Base-by-base conservation (phyloP, 345 rosid genomes). In the Microcos paniculata region DNA sequence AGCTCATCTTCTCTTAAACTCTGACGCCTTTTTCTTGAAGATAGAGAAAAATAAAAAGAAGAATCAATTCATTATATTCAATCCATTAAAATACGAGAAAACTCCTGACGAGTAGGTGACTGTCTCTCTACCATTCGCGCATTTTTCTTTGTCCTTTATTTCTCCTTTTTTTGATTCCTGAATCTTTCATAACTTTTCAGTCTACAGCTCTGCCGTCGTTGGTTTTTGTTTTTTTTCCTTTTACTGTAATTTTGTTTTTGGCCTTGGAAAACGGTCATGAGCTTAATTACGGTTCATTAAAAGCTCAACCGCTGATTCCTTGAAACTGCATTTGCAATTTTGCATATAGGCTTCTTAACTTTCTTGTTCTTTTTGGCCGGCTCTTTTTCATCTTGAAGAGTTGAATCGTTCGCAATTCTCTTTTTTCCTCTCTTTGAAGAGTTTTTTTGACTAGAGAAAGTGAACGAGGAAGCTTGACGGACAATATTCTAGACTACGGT, bases 391-490 rank as follows among this genome's bases (percentile, higher is more conserved):
- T 16, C 42, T 61, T 52, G 45, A 68, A 77, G 76, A 71, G 73
- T 84, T 64, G 59, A 45, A 67, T 42, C 73, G 19, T 42, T 71
- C 33, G 74, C 52, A 63, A n/a, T 42, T 72, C 45, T 65, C 75
- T 62, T 53, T 73, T 74, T 14, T 67, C 75, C 80, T 71, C 62
- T 70, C n/a, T 77, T 72, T 70, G 70, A 79, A 35, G 8, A 2
- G 38, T 79, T 73, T 69, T 8, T 71, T 85, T 79, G 40, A 69
- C 48, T 75, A 7, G 75, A 79, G 62, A 87, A 89, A 80, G 87
- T 70, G 53, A 77, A 79, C 42, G 75, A 78, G 85, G 84, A 81
- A 57, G 82, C 88, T 79, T 82, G 70, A 78, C 76, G 59, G 74
- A 69, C 80, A 84, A 86, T 86, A 82, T 76, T 75, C 72, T 74